Conservation (phyloP, 768 basidiomycete genomes). For the Coprinellus micaceus region DNA sequence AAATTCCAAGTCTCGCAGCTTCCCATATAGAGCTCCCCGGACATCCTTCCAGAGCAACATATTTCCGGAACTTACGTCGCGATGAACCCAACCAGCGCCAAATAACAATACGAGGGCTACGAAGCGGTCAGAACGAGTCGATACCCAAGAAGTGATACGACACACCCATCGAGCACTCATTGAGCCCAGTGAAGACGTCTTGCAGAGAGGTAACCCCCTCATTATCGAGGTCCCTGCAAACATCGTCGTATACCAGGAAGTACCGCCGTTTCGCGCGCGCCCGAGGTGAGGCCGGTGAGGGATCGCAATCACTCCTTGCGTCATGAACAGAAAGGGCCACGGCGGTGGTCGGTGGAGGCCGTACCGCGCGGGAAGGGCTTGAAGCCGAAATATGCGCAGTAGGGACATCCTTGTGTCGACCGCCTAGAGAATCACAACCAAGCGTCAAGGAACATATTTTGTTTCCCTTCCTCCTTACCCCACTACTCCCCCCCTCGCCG, state of each 20-base stretch:
- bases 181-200: not conserved
- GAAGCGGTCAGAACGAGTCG: not conserved
- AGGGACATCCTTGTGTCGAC: too few relatives aligned
- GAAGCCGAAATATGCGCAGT: too few relatives aligned
- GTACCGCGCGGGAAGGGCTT: too few relatives aligned
- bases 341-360: too few relatives aligned
- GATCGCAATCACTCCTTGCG: too few relatives aligned
- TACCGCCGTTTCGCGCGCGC: not conserved
- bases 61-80: conserved; percentile 8
- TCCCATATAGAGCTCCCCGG: not conserved
- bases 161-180: not conserved
- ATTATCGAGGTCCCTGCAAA: not conserved
- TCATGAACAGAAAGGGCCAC: too few relatives aligned
- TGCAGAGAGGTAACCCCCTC: not conserved
- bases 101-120: conserved; percentile 4
- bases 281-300: too few relatives aligned
- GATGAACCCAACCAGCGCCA: conserved; percentile 4
- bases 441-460: too few relatives aligned
- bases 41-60: not conserved
- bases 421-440: too few relatives aligned
- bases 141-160: not conserved
- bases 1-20: conserved; percentile 10
- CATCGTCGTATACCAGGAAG: not conserved
- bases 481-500: too few relatives aligned
- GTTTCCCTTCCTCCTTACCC: too few relatives aligned